phyloP scores from a whole-genome alignment of 495 filamentous ascomycete genomes.

The Neurospora africana region DNA sequence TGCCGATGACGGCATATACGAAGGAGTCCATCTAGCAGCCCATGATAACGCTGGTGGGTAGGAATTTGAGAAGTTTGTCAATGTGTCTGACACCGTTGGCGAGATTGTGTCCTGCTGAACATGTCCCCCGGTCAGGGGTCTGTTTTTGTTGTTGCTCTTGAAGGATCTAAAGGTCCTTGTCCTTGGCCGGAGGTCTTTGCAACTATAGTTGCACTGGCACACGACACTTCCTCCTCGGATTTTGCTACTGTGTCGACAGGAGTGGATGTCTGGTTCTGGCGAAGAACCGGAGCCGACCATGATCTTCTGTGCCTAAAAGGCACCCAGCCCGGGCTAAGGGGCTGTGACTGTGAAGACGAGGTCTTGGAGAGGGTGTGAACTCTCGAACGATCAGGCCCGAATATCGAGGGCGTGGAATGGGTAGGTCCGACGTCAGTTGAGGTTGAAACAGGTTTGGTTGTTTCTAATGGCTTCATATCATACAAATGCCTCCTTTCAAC shows the following conservation, averaged over 20 bases:
- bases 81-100: constrained; percentile 13
- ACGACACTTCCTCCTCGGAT: not conserved
- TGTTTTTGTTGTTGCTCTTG: not conserved
- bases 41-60: no score
- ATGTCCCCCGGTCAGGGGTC: constrained; percentile 36
- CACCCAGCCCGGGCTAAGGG: not conserved
- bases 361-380: not conserved
- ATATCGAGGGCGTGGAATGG: not conserved
- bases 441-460: not conserved
- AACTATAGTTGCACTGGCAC: not conserved
- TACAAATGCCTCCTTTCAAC: not conserved
- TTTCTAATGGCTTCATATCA: not conserved
- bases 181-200: not conserved
- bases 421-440: not conserved
- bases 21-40: no score
- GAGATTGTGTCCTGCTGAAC: constrained; percentile 12
- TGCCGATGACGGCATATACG: no score
- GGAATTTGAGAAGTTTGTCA: no score
- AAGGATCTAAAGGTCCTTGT: not conserved
- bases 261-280: not conserved
- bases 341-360: not conserved
- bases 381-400: not conserved
- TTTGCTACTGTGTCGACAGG: not conserved
- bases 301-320: not conserved
- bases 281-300: not conserved